phyloP scores from a whole-genome alignment of 345 rosid species.

The Boechera divaricarpa region DNA sequence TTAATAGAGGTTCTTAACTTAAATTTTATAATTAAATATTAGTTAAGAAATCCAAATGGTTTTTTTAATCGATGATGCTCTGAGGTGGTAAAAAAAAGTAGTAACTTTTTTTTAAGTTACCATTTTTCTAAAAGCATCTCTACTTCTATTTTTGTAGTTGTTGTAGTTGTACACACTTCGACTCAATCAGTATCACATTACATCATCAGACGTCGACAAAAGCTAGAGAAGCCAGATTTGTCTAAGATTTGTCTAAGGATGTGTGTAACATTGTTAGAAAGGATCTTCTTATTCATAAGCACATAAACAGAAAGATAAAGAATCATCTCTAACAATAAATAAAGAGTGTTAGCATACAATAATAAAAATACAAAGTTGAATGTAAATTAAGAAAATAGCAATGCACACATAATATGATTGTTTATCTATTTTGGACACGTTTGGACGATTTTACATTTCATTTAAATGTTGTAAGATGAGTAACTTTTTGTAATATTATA shows the following conservation, averaged over 20 bases:
- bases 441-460: not conserved
- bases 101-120: not conserved
- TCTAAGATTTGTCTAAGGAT: conserved; percentile 39
- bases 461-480: not conserved
- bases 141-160: conserved; percentile 42
- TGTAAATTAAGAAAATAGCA: not conserved
- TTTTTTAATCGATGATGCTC: no score
- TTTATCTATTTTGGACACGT: not conserved
- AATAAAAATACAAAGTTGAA: not conserved
- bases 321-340: not conserved
- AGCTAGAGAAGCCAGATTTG: conserved; percentile 36
- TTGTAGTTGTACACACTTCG: conserved; percentile 36
- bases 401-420: not conserved
- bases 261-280: conserved; percentile 38
- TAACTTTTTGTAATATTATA: no score
- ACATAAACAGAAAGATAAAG: not conserved
- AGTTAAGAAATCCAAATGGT: no score
- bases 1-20: no score
- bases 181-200: conserved; percentile 41
- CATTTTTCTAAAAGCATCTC: conserved; percentile 36
- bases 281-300: conserved; percentile 27
- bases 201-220: conserved; percentile 40
- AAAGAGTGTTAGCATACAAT: not conserved
- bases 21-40: no score
- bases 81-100: conserved; percentile 19